Evolutionary conservation across 2,329 filamentous ascomycete genomes (phyloP).

Genomic region (Fusarium armeniacum): DNA sequence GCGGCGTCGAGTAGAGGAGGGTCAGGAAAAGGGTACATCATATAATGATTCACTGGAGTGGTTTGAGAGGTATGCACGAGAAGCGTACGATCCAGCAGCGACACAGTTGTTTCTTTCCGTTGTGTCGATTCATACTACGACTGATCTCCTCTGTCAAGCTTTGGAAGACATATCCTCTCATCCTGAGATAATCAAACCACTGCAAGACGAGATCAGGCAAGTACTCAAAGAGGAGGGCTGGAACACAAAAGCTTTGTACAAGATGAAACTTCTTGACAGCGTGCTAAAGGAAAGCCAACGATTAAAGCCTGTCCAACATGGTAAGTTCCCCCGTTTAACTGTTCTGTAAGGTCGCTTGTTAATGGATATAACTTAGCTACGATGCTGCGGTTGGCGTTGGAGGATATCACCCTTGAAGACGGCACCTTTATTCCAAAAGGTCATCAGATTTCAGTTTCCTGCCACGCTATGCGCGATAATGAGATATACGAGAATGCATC

Average conservation of each 20-base stretch:
- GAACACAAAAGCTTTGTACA: slow-evolving; percentile 1
- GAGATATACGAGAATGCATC: neutral
- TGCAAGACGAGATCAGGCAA: neutral
- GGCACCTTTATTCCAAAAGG: neutral
- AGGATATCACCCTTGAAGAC: neutral
- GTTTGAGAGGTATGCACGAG: neutral
- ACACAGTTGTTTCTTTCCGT: slow-evolving; percentile 65
- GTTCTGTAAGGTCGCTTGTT: neutral
- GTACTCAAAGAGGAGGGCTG: neutral
- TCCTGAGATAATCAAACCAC: slow-evolving; percentile 1
- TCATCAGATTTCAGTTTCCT: neutral
- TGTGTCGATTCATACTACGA: slow-evolving; percentile 1
- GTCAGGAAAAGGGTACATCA: neutral
- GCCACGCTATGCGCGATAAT: neutral
- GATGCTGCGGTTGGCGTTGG: neutral
- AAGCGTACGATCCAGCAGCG: neutral
- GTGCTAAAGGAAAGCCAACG: neutral
- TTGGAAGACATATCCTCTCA: neutral
- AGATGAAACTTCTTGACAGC: slow-evolving; percentile 5
- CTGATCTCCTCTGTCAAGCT: neutral
- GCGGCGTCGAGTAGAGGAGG: neutral
- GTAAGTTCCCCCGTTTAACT: neutral
- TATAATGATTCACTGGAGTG: neutral
- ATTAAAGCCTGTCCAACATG: neutral
- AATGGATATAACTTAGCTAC: neutral